Conservation (phyloP, 371 early-diverging fungal species). For the Mucor sp. region DNA sequence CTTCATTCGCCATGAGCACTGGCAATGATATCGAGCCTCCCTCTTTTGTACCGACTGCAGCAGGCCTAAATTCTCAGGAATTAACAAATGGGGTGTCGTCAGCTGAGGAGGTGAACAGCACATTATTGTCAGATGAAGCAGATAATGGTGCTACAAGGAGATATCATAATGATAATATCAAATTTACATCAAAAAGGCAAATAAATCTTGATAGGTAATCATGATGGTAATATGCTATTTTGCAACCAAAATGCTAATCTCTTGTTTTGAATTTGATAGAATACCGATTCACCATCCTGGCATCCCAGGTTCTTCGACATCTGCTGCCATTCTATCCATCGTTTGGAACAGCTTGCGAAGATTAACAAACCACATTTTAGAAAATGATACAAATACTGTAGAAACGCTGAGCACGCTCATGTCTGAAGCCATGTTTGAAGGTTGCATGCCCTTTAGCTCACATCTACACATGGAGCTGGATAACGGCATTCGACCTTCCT, state of each 20-base stretch:
- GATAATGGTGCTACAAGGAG: conserved; percentile 8
- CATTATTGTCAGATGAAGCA: conserved; percentile 18
- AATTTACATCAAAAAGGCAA: conserved; percentile 20
- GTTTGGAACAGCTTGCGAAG: conserved; percentile 45
- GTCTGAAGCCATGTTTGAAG: conserved; percentile 49
- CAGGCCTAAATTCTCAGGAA: conserved; percentile 22
- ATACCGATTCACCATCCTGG: conserved; percentile 53
- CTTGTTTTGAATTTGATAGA: conserved; percentile 13
- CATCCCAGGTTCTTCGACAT: conserved; percentile 29
- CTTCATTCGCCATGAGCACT: conserved; percentile 32
- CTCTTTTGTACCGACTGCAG: conserved; percentile 23
- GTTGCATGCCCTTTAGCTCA: conserved; percentile 47
- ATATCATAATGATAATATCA: conserved; percentile 11
- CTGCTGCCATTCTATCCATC: conserved; percentile 41
- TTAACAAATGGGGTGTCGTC: conserved; percentile 8
- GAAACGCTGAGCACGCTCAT: conserved; percentile 41
- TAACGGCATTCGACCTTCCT: conserved; percentile 13
- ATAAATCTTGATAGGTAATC: conserved; percentile 39
- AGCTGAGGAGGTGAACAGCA: conserved; percentile 19
- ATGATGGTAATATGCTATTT: neutral
- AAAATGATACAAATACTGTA: conserved; percentile 47
- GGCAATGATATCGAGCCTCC: conserved; percentile 7
- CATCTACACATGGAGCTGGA: conserved; percentile 52
- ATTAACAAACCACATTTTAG: conserved; percentile 40
- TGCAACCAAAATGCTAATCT: neutral